A percentile compares a stretch with the other conserved stretches of the same genome.
Evolutionary conservation across 495 filamentous ascomycete species (phyloP).

Genomic region (Trichoderma orchidacearum): DNA sequence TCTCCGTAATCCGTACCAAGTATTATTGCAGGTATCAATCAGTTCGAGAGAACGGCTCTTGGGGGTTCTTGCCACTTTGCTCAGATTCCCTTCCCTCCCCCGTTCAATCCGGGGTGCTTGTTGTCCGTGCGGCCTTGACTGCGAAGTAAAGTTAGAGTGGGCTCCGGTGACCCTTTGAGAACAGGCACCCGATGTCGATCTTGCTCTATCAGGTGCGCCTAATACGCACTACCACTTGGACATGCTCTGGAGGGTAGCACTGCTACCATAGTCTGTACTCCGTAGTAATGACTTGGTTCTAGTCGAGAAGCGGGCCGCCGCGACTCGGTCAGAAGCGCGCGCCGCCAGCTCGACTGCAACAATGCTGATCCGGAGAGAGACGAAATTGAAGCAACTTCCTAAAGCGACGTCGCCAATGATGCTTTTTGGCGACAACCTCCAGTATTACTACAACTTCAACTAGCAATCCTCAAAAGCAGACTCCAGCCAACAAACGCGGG

Average conservation of each 20-base stretch:
- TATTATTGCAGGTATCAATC: no score
- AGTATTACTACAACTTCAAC: background rate
- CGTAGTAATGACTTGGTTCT: background rate
- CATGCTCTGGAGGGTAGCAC: no score
- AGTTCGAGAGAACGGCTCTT: no score
- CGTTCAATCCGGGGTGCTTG: background rate
- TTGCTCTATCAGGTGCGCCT: background rate
- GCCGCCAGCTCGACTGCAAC: background rate
- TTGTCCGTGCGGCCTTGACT: background rate
- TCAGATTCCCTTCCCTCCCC: background rate
- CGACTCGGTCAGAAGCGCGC: background rate
- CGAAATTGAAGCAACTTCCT: background rate
- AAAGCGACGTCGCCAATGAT: background rate
- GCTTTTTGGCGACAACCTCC: background rate
- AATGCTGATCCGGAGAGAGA: background rate
- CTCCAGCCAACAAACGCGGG: background rate
- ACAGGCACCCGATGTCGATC: background rate
- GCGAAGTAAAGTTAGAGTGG: background rate
- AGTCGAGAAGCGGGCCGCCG: background rate
- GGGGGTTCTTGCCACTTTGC: background rate
- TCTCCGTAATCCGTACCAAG: no score
- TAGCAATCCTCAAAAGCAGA: background rate
- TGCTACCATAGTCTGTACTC: background rate
- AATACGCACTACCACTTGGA: no score
- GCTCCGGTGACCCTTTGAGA: background rate